Evolutionary conservation across 1,284 basidiomycete species (phyloP), one percentile per base, ranked within the genome.

Genomic region (Omphalotus olearius): DNA sequence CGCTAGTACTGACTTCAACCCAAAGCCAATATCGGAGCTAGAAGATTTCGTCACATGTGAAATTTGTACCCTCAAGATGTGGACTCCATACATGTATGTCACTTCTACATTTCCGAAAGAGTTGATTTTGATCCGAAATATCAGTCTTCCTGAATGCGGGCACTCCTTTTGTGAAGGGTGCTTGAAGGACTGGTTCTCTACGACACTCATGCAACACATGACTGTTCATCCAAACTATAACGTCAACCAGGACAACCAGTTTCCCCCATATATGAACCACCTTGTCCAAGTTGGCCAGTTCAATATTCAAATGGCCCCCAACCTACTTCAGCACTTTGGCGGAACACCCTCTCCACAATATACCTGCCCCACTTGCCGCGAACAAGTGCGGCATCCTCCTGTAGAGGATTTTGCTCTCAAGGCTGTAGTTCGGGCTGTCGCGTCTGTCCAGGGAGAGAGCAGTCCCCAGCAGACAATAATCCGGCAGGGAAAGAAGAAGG

Each of bases 101-200:
- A 14, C 25, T 33, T 47, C 45, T 46, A 28, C 45, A 43, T 50
- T 46, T 42, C 47, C 30, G 30, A 13, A 33, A 3, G 30, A 45
- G 41, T 45, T 42, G 6, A 40, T 13, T 16, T 41, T 52, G 10
- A 5, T 28, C n/a, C 45, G 37, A 51, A 53, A 52, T 56, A 33
- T 17, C 56, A 85, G 82, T 18, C 71, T 88, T 26, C 65, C 76
- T 4, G 75, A 73, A 37, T 89, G 86, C 51, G 86, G 86, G 5
- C 86, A 89, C 66, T 76, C 77, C 0, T 88, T 83, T 62, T 88
- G 86, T 61, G 67, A 76, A 55, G 62, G 62, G 6, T 89, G 86
- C 57, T 69, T 89, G 6, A 68, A 74, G 42, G 78, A 82, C 59
- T 88, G 86, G 86, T 86, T 89, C 59, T 67, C 65, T 52, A 75